Percentiles rank a stretch among this genome's conserved stretches.
These are phyloP conservation scores for Starmerella cellae DNA, from an alignment of 805 yeast genomes.

Conservation along the genomic window DNA sequence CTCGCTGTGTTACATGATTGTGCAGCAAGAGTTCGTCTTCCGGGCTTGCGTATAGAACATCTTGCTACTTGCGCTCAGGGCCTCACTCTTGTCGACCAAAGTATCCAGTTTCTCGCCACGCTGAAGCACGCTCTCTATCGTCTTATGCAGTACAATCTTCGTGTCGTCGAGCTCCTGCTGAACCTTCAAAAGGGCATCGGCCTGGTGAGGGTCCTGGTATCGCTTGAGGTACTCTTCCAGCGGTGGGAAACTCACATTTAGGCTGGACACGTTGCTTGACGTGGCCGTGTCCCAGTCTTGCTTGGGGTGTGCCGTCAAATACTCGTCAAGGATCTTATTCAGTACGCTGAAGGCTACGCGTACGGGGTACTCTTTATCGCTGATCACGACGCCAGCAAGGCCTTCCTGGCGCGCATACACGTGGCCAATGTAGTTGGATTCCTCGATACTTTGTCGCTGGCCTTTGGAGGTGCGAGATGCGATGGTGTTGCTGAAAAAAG, in stretches of 20 bases:
- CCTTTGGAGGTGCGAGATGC: conserved; percentile 78
- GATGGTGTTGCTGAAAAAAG: conserved; percentile 83
- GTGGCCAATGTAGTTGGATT: conserved; percentile 81
- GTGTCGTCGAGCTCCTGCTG: conserved; percentile 98
- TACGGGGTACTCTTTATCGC: conserved; percentile 92
- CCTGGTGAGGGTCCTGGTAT: conserved; percentile 94
- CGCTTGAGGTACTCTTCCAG: conserved; percentile 59
- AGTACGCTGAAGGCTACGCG: conserved; percentile 90
- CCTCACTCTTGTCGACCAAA: conserved; percentile 89
- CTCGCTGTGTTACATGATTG: conserved; percentile 4
- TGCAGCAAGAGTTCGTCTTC: conserved; percentile 81
- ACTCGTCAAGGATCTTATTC: conserved; percentile 85
- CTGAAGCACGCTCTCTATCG: conserved; percentile 84
- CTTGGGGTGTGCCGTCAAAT: conserved; percentile 57
- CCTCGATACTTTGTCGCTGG: conserved; percentile 89
- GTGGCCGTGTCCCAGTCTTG: conserved; percentile 41
- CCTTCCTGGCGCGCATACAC: conserved; percentile 86
- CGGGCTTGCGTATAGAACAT: conserved; percentile 96
- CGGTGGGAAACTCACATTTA: conserved; percentile 41
- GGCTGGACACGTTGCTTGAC: conserved; percentile 30
- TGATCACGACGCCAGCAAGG: conserved; percentile 75
- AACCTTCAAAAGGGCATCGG: conserved; percentile 91
- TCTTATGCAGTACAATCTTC: conserved; percentile 87
- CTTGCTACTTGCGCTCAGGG: conserved; percentile 72
- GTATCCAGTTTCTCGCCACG: conserved; percentile 94